Evolutionary conservation across 1,284 basidiomycete species (phyloP), one percentile per base, ranked within the genome.

Genomic region (Cryptococcus floricola): DNA sequence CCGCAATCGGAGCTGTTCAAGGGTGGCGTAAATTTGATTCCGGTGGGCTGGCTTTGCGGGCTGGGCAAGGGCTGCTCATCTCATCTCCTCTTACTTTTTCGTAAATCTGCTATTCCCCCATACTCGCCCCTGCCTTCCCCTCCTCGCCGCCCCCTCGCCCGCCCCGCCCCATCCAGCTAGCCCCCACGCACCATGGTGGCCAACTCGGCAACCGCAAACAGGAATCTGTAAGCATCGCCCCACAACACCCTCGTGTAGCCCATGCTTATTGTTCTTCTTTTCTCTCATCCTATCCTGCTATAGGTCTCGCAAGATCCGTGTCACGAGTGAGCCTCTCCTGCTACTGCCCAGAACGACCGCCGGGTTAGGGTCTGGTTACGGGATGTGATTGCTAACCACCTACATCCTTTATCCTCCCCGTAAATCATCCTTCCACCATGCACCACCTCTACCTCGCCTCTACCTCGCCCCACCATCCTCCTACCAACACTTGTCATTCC

Each of bases 301-400:
- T 53, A 67, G 66, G 48, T 50, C 62, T 57, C 59, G 62, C 41
- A 64, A 63, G 56, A 64, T 70, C 41, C 62, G 63, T 51, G 68
- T 70, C 23, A 70, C 66, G 39, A 65, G 65, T 67, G 53, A 43
- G 66, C 67, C 4, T 56, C 42, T 39, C n/a, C 19, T 13, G 51
- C 13, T 39, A 23, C 39, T 41, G 42, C 16, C 25, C 6, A 19
- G 19, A 23, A 5, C 47, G 27, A 12, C 27, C 43, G 45, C 23
- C 27, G 27, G 27, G 18, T 38, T 31, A 25, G 39, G 31, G 54
- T 31, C 23, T 27, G n/a, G 18, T 47, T 19, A 13, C 31, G 8
- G 28, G 50, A 38, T 18, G 9, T 18, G 43, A 31, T 42, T 47
- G 47, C 54, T 18, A 37, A 34, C 39, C 49, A 39, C 50, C 14